Percentiles rank a stretch among this genome's conserved stretches.
Evolutionary conservation across 371 early-diverging fungal genomes (phyloP).

Genomic region (Mortierella sp.): DNA sequence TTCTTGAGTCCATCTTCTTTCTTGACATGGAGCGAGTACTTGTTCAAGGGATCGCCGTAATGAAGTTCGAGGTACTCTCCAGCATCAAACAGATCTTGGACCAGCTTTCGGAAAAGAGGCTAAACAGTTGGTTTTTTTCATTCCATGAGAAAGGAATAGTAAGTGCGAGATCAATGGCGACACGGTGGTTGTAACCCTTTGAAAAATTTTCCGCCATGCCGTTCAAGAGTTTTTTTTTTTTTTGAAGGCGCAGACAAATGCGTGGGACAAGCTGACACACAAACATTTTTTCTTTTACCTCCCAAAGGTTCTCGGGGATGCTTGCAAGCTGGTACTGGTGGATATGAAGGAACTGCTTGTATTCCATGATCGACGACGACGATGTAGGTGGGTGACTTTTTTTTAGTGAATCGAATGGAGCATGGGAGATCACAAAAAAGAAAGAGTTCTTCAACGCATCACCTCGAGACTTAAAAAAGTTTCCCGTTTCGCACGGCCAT

Average conservation of each 20-base stretch:
- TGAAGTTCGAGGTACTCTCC: slow-evolving; percentile 65
- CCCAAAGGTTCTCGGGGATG: slow-evolving; percentile 69
- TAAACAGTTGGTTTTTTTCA: too few relatives aligned
- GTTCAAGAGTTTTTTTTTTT: too few relatives aligned
- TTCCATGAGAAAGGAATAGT: slow-evolving; percentile 11
- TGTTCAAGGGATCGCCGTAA: slow-evolving; percentile 64
- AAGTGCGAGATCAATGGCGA: neutral
- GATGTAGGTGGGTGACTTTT: neutral
- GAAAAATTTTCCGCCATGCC: too few relatives aligned
- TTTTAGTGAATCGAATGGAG: slow-evolving; percentile 2
- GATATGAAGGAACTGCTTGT: slow-evolving; percentile 62
- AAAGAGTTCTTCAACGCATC: too few relatives aligned
- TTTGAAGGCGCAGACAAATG: too few relatives aligned
- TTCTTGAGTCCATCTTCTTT: slow-evolving; percentile 60
- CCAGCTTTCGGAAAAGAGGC: slow-evolving; percentile 70
- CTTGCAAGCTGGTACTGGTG: slow-evolving; percentile 69
- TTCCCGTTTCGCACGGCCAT: too few relatives aligned
- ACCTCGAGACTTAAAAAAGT: too few relatives aligned
- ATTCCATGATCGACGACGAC: slow-evolving; percentile 46
- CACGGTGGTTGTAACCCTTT: too few relatives aligned
- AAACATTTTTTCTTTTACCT: slow-evolving; percentile 60
- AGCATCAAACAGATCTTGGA: slow-evolving; percentile 70
- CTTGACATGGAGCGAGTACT: slow-evolving; percentile 69
- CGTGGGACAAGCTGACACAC: neutral
- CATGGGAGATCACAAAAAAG: too few relatives aligned